Base-by-base conservation (phyloP, 1,284 basidiomycete species). In the Tilletia setariae region DNA sequence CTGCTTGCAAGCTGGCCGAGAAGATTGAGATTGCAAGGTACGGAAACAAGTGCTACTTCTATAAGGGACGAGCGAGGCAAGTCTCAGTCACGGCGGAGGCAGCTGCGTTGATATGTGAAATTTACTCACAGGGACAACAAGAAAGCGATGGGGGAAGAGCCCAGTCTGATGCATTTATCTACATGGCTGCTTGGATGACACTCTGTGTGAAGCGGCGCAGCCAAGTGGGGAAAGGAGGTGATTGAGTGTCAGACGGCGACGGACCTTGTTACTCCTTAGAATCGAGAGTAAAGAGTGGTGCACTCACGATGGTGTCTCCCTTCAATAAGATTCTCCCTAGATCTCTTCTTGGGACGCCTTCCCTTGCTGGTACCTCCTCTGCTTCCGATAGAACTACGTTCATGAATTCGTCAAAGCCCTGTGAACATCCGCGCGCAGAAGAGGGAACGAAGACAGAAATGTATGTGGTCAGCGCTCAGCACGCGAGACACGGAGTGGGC, bases 341-440 rank as follows among this genome's bases (percentile, higher is more conserved):
- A 46, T 63, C 40, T 63, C 40, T 43, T 44, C 62, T 44, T 40
- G 32, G 23, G 1, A 42, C 16, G 15, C 44, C 62, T 23, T 42
- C 59, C 68, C 51, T 67, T 68, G 68, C 80, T 28, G 89, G 95
- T 7, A 98, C 91, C 84, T 98, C 96, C 70, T 89, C 88, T 47
- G 95, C 93, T 71, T 98, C 93, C 79, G 97, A 94, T n/a, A 97
- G 86, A 25, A 97, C 93, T 23, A 99, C 86, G 83, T 99, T 99
- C 96, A 99, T 99, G 84, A 98, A 99, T 84, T 99, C 96, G 83
- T 99, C 96, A 80, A 98, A 98, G 25, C 96, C 96, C 95, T 72
- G 56, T 67, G 42, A 51, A 69, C 63, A 66, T 68, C 35, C 21
- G 25, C 4, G 35, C 6, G 11, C 4, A 40, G 35, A 40, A 40